Evolutionary conservation across 306 rosid species (phyloP), one percentile per base, ranked within the genome.

Genomic region (Cucurbita pepo): DNA sequence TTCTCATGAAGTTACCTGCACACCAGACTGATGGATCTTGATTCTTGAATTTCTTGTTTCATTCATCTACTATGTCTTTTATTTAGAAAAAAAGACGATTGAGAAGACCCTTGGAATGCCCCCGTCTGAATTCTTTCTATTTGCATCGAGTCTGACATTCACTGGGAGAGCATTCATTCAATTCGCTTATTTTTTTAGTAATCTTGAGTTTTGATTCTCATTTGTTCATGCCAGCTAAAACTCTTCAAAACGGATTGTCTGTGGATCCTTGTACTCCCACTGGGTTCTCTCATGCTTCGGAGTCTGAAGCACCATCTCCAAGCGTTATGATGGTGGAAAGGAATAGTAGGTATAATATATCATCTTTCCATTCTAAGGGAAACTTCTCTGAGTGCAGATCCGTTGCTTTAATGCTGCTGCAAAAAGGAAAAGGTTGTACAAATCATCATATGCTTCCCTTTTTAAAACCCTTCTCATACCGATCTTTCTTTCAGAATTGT

Each of bases 351-450:
- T 43, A 79, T 76, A 74, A 79, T 76, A 74, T 72, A 14, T 81
- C 83, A 62, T 59, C 81, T 79, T 79, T 95, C 59, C 89, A 83
- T 62, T 81, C 96, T 9, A 79, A 74, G 73, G 99, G 97, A 48
- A 91, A 91, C 83, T 95, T 86, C 82, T 84, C 99, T 10, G 91
- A 84, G 76, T 95, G 99, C 93, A 84, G 95, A 89, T 84, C 95
- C 74, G 91, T 89, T 71, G 88, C 97, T 62, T 79, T 85, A 80
- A 80, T 12, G 81, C 81, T 95, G 78, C 83, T 95, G 81, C 95
- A 88, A 75, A 88, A 88, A 69, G 99, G 99, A 81, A 88, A 86
- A 88, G 99, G 99, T 91, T 22, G 76, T 56, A 64, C 77, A 63
- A 18, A 38, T 50, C 4, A 60, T 44, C 56, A 9, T 48, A 30